Evolutionary conservation across 2,329 filamentous ascomycete genomes (phyloP).

Genomic region (Colletotrichum graminicola): DNA sequence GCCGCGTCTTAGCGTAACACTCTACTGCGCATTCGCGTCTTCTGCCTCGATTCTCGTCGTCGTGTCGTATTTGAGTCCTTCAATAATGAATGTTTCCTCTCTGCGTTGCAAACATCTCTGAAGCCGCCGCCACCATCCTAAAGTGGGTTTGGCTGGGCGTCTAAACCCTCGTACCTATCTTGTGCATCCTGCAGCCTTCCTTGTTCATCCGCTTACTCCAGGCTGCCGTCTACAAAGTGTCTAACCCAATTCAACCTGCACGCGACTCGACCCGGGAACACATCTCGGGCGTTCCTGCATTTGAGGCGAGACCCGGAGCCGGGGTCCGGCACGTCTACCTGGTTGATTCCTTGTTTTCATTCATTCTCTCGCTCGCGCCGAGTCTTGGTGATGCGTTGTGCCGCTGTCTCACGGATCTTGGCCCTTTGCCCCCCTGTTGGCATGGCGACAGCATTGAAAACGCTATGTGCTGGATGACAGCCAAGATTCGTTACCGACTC

Average conservation of each 20-base stretch:
- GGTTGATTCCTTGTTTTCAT: constrained; percentile 34
- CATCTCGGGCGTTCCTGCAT: constrained; percentile 38
- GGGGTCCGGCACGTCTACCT: constrained; percentile 12
- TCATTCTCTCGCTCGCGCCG: constrained; percentile 23
- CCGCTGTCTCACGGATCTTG: constrained; percentile 15
- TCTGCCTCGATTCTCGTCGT: not conserved
- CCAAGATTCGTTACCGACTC: constrained; percentile 22
- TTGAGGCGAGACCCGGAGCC: constrained; percentile 35
- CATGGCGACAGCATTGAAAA: constrained; percentile 38
- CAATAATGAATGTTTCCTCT: not conserved
- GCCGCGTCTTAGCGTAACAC: constrained; percentile 16
- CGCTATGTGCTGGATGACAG: not conserved
- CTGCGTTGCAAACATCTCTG: not conserved
- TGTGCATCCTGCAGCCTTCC: constrained; percentile 7
- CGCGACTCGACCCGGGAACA: constrained; percentile 27
- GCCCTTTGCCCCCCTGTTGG: constrained; percentile 31
- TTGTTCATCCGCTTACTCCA: constrained; percentile 24
- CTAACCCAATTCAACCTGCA: constrained; percentile 35
- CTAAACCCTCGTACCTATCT: not conserved
- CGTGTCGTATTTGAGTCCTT: too few relatives aligned
- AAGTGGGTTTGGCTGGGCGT: not conserved
- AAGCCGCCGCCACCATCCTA: not conserved
- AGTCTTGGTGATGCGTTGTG: constrained; percentile 41
- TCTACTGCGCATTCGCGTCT: not conserved
- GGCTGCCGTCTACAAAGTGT: constrained; percentile 3